Conservation (phyloP, 139 green algal species). For the Volvox africanus region DNA sequence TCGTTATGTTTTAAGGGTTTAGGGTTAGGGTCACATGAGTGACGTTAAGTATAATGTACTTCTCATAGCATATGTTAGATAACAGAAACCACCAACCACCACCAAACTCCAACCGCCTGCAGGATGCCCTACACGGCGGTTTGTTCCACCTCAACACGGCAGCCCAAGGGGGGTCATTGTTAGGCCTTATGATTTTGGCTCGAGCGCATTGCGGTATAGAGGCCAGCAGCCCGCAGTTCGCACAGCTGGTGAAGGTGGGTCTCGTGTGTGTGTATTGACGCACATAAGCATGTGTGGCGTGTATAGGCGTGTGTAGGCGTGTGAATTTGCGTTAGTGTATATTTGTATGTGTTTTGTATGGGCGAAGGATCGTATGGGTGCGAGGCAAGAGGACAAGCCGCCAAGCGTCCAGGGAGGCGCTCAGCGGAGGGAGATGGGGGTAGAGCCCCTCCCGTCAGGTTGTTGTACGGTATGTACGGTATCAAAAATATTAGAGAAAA, state of each 20-base stretch:
- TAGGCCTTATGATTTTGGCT: constrained; percentile 62
- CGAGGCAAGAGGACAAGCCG: too few species aligned
- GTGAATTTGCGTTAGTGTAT: background rate
- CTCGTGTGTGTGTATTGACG: background rate
- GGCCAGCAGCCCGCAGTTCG: constrained; percentile 44
- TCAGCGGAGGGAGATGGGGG: too few species aligned
- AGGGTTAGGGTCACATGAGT: too few species aligned
- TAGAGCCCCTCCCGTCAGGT: too few species aligned
- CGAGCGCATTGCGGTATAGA: constrained; percentile 55
- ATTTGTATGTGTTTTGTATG: background rate
- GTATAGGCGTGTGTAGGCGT: background rate
- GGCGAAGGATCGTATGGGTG: too few species aligned
- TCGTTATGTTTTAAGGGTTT: too few species aligned
- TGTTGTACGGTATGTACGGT: too few species aligned
- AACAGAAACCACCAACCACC: background rate
- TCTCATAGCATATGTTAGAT: too few species aligned
- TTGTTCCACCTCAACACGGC: constrained; percentile 61
- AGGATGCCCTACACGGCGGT: constrained; percentile 40
- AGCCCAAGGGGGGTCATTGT: constrained; percentile 32
- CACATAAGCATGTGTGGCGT: too few species aligned
- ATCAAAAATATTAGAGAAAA: too few species aligned
- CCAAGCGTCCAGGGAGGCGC: too few species aligned
- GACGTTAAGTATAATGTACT: too few species aligned
- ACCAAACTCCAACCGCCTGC: background rate
- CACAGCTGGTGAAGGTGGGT: constrained; percentile 49